phyloP scores from a whole-genome alignment of 495 filamentous ascomycete species.

The Cairneyella variabilis region DNA sequence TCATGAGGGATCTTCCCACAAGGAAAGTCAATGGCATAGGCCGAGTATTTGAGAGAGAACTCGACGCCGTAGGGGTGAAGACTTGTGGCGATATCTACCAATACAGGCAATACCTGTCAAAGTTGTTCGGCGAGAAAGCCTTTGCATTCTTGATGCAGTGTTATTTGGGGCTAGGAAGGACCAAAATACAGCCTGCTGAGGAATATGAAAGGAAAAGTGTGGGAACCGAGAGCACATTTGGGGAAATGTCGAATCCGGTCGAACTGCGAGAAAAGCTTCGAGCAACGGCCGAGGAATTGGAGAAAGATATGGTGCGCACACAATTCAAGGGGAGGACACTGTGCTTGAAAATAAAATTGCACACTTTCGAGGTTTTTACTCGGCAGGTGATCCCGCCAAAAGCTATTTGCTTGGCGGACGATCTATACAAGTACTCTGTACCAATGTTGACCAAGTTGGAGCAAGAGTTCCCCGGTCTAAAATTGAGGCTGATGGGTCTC shows the following conservation, averaged over 20 bases:
- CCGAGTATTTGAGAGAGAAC: slow-evolving; percentile 88
- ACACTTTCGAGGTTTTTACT: slow-evolving; percentile 88
- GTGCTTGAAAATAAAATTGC: slow-evolving; percentile 88
- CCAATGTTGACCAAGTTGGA: slow-evolving; percentile 86
- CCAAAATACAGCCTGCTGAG: slow-evolving; percentile 79
- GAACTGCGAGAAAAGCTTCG: slow-evolving; percentile 75
- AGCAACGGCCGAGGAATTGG: slow-evolving; percentile 77
- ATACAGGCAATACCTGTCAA: slow-evolving; percentile 64
- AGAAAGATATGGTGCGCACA: slow-evolving; percentile 76
- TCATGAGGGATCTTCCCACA: slow-evolving; percentile 78
- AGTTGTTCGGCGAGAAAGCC: slow-evolving; percentile 87
- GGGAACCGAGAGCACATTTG: slow-evolving; percentile 90
- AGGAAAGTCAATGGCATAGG: slow-evolving; percentile 93
- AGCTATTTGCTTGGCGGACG: slow-evolving; percentile 67
- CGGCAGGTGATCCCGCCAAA: slow-evolving; percentile 72
- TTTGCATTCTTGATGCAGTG: slow-evolving; percentile 81
- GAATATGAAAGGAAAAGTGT: slow-evolving; percentile 92
- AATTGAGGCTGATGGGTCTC: slow-evolving; percentile 81
- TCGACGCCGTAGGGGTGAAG: slow-evolving; percentile 80
- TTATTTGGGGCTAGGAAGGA: slow-evolving; percentile 86
- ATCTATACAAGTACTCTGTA: slow-evolving; percentile 74
- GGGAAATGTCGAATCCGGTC: slow-evolving; percentile 65
- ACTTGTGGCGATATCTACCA: slow-evolving; percentile 87
- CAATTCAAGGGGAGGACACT: slow-evolving; percentile 87
- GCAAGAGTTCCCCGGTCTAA: slow-evolving; percentile 78